Evolutionary conservation across 2,329 filamentous ascomycete species (phyloP), one percentile per base, ranked within the genome.

Genomic region (Chrysosporium keratinophilum): DNA sequence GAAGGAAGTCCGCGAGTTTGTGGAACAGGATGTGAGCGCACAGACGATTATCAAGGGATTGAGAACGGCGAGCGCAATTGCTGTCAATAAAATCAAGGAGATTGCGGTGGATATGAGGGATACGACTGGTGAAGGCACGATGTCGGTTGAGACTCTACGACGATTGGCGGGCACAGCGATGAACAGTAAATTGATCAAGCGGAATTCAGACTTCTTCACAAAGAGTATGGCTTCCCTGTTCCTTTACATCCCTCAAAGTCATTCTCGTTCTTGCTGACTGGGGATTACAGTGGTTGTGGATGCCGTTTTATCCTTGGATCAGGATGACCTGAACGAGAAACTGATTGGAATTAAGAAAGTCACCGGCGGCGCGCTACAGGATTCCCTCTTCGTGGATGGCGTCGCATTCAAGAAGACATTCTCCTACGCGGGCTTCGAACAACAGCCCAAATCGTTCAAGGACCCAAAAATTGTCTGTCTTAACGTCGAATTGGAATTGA

Each of bases 351-450:
- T 97, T 70, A 98, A 98, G 80, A 97, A 96, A 77, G 90, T 98
- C 59, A 91, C 89, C 39, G 93, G 93, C 66, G 93, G 93, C 70
- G 95, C 88, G 37, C 81, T 98, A 33, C 93, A 95, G 65, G 93
- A 97, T 59, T 96, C 91, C 1, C 81, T 95, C 40, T 97, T 97
- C 72, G 86, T 98, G 67, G 93, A 97, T 70, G 93, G 93, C 67
- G 93, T 98, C 58, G 91, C 93, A 35, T 98, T 98, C 79, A 97
- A 97, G 78, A 98, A 98, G 82, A 98, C 93, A 4, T 98, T 98
- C 72, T 90, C 91, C 50, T 98, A 98, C 69, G 93, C 93, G 63
- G 93, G 93, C 67, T 98, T 98, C 74, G 93, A 98, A 75, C 93
- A 98, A 75, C 93, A 98, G 75, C 93, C 93, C 61, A 98, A 98